These are phyloP conservation scores for Alternaria tenuissima DNA, from an alignment of 2,329 filamentous ascomycete species.

Conservation along the genomic window DNA sequence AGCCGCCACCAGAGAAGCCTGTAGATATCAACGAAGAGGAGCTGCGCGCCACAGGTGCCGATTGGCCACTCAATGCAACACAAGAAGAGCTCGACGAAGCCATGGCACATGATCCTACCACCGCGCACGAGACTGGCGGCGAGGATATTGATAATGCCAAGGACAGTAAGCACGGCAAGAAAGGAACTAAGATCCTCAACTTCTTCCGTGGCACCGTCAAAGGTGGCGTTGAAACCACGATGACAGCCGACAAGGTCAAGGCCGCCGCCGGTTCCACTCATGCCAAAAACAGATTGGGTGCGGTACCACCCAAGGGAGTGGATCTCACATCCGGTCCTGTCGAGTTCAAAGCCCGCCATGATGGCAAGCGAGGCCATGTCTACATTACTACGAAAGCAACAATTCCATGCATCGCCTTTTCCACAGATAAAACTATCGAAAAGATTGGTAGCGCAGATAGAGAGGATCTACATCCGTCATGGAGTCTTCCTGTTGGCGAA, in stretches of 20 bases:
- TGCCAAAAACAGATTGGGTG: conserved; percentile 76
- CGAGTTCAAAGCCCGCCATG: conserved; percentile 76
- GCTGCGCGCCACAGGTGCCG: conserved; percentile 61
- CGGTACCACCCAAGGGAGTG: conserved; percentile 62
- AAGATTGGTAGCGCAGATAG: conserved; percentile 57
- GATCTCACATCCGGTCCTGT: conserved; percentile 70
- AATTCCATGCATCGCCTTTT: conserved; percentile 73
- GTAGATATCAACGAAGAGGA: conserved; percentile 60
- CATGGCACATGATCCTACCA: conserved; percentile 57
- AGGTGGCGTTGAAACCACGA: conserved; percentile 74
- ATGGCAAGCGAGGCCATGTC: conserved; percentile 75
- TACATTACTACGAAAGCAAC: conserved; percentile 74
- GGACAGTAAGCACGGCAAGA: conserved; percentile 57
- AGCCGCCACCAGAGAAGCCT: conserved; percentile 59
- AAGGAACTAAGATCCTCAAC: conserved; percentile 62
- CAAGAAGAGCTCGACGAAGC: conserved; percentile 72
- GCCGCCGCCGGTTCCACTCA: conserved; percentile 68
- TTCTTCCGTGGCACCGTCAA: conserved; percentile 76
- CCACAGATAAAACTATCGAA: conserved; percentile 60
- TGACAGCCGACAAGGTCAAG: conserved; percentile 75
- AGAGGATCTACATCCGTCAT: conserved; percentile 66
- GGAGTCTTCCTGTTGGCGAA: conserved; percentile 74
- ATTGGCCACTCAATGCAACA: conserved; percentile 67
- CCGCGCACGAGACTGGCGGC: conserved; percentile 60
- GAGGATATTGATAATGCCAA: conserved; percentile 62